Percentiles rank a stretch among this genome's conserved stretches.
Evolutionary conservation across 306 rosid genomes (phyloP).

Genomic region (Casuarina cunninghamiana): DNA sequence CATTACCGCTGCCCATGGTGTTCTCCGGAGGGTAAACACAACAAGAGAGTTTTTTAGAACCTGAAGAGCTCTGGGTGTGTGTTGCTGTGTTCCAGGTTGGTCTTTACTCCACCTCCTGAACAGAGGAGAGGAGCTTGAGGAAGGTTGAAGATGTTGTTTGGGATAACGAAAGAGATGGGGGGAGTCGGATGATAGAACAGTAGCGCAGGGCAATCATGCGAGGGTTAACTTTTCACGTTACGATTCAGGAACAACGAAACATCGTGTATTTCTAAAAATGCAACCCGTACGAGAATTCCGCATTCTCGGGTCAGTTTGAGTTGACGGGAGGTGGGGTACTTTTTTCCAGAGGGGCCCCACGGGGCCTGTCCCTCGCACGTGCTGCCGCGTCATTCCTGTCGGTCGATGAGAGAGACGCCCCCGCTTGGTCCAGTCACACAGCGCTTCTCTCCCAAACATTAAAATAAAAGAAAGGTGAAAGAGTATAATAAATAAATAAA

Average conservation of each 20-base stretch:
- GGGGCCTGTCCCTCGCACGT: constrained; percentile 8
- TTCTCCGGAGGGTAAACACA: too few relatives aligned
- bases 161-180: too few relatives aligned
- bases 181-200: background rate
- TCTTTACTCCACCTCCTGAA: too few relatives aligned
- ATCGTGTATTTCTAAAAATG: background rate
- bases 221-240: background rate
- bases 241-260: background rate
- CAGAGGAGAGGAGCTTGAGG: too few relatives aligned
- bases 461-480: too few relatives aligned
- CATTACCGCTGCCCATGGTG: too few relatives aligned
- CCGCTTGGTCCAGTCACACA: background rate
- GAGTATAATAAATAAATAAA: too few relatives aligned
- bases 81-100: too few relatives aligned
- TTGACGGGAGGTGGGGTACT: background rate
- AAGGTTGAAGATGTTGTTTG: too few relatives aligned
- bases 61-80: too few relatives aligned
- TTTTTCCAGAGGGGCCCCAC: background rate
- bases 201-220: background rate
- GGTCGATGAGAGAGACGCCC: background rate
- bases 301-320: constrained; percentile 12
- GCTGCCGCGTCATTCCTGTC: constrained; percentile 27
- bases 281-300: constrained; percentile 17
- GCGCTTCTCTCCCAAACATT: background rate
- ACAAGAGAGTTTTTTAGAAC: too few relatives aligned